Conservation (phyloP, 768 basidiomycete genomes). For the Phylloporus sp. region DNA sequence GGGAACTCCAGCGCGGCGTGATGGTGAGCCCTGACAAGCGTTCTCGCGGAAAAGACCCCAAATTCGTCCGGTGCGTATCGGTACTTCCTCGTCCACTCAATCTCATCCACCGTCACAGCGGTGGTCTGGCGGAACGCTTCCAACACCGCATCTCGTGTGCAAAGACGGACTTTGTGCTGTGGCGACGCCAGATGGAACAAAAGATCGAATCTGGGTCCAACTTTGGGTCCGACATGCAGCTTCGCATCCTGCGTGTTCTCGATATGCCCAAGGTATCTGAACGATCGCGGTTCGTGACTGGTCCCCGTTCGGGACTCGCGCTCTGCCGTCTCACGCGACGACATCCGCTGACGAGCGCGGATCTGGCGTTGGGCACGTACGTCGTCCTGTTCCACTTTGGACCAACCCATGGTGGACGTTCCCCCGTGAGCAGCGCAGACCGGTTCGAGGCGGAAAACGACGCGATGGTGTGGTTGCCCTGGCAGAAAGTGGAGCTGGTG, state of each 20-base stretch:
- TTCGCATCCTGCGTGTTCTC: conserved; percentile 41
- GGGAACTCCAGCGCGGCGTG: conserved; percentile 45
- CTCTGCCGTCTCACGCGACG: conserved; percentile 35
- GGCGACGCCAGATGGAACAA: conserved; percentile 48
- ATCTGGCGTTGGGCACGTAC: conserved; percentile 25
- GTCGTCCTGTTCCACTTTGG: conserved; percentile 38
- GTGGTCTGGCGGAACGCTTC: conserved; percentile 51
- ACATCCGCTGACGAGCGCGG: conserved; percentile 13
- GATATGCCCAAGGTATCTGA: conserved; percentile 29
- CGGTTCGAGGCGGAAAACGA: conserved; percentile 38
- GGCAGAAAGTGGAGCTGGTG: conserved; percentile 37
- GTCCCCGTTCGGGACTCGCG: conserved; percentile 36
- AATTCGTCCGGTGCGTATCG: conserved; percentile 43
- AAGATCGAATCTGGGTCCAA: conserved; percentile 27
- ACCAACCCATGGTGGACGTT: conserved; percentile 19
- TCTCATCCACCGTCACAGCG: conserved; percentile 31
- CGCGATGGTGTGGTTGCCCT: conserved; percentile 47
- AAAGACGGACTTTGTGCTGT: conserved; percentile 45
- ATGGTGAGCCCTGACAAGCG: conserved; percentile 56
- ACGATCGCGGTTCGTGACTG: conserved; percentile 24
- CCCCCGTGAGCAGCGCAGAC: conserved; percentile 32
- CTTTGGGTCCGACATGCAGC: conserved; percentile 37
- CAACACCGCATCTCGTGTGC: conserved; percentile 39
- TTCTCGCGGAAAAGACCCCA: conserved; percentile 38
- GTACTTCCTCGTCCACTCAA: no score